Percentiles rank a stretch among this genome's conserved stretches.
These are phyloP conservation scores for Botrytis hyacinthi DNA, from an alignment of 2,329 filamentous ascomycete genomes.

Conservation along the genomic window DNA sequence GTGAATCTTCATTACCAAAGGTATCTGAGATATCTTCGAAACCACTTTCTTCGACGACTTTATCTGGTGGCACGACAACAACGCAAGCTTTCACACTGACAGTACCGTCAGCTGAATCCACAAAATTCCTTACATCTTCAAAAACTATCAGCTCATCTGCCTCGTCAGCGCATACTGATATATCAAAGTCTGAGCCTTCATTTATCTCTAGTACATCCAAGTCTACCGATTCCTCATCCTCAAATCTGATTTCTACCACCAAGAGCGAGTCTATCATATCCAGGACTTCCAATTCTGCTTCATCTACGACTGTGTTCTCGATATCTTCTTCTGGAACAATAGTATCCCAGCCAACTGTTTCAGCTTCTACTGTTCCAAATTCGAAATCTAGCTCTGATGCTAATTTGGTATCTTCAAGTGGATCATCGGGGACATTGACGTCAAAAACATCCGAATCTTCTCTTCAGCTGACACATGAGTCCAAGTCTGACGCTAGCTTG, in stretches of 20 bases:
- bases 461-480: background rate
- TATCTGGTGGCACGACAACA: conserved; percentile 1
- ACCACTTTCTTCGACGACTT: background rate
- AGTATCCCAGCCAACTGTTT: background rate
- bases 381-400: background rate
- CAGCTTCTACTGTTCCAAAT: background rate
- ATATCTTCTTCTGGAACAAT: background rate
- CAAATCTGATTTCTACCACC: background rate
- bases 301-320: background rate
- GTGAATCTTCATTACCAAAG: background rate
- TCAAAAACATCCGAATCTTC: conserved; percentile 9
- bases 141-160: background rate
- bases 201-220: background rate
- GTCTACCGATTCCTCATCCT: background rate
- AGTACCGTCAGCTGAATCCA: background rate
- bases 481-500: background rate
- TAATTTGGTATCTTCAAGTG: background rate
- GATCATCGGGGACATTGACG: background rate
- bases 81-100: conserved; percentile 14
- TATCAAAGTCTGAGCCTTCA: background rate
- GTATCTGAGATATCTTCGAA: background rate
- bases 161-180: background rate
- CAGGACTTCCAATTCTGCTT: background rate
- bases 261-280: background rate
- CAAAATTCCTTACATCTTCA: background rate